Evolutionary conservation across 352 stramenopile species (phyloP), one percentile per base, ranked within the genome.

Genomic region (Stephanocyclus meneghinianus): DNA sequence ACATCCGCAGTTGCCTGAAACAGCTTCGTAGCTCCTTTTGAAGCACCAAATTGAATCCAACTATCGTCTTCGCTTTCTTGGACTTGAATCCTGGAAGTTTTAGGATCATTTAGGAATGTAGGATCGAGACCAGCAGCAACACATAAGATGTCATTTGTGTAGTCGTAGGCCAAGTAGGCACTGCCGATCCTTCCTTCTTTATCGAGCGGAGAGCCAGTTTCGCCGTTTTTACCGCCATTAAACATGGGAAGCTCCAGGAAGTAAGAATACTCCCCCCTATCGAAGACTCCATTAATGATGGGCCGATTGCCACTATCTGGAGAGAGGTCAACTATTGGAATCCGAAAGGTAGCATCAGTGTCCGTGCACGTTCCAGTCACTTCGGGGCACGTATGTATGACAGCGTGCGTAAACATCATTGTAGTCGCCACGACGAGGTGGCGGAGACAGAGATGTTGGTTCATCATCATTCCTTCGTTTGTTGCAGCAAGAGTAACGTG

Each of bases 181-280:
- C 7, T 62, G 18, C 53, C 53, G 2, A 62, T 62, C 29, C 53
- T 62, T 5, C 26, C 26, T n/a, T 35, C 53, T n/a, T 62, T n/a
- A 21, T 62, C 21, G 10, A 42, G 16, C 35, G 53, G 53, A 21
- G 10, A 44, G 0, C 29, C 53, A 21, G 8, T 15, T 48, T 15
- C 15, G 42, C 53, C 53, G 40, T 62, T 62, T 40, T 62, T 62
- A 1, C 53, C 53, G 16, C 53, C 53, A 62, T 62, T 42, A n/a
- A 62, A 62, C 53, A 48, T 48, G 1, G 21, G 21, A 26, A 26
- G 21, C 21, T 26, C 21, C 21, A 26, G 1, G 21, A 26, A 26
- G 21, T 26, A 1, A 26, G 21, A 26, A 26, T 26, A 26, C 21
- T 26, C 21, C 21, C 1, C 21, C 0, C 21, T 26, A 26, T 26